A percentile compares a stretch with the other conserved stretches of the same genome.
These are phyloP conservation scores for Yamagishiella unicocca DNA, from an alignment of 139 green algal species.

Conservation along the genomic window DNA sequence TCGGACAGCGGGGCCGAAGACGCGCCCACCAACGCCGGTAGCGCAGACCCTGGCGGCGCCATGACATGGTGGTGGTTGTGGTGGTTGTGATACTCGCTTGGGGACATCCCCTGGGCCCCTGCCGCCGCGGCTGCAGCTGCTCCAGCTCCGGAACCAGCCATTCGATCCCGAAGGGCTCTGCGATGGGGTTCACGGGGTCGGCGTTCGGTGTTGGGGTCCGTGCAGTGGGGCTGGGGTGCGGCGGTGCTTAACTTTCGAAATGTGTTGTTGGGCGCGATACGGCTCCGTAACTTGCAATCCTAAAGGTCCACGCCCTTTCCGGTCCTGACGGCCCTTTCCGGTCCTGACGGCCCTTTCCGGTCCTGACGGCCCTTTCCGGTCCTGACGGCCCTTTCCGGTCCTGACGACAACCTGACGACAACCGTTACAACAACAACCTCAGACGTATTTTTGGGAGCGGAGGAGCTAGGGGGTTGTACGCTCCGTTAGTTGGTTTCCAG, in stretches of 20 bases:
- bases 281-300: no score
- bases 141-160: background rate
- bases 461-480: no score
- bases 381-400: no score
- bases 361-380: no score
- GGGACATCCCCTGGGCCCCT: background rate
- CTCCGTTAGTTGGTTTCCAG: no score
- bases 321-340: no score
- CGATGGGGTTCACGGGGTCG: background rate
- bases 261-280: no score
- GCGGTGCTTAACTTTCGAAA: background rate
- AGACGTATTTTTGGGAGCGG: no score
- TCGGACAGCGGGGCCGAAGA: background rate
- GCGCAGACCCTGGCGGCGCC: background rate
- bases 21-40: background rate
- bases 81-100: background rate
- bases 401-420: no score
- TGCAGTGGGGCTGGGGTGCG: background rate
- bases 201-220: background rate
- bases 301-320: no score
- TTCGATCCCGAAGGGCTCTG: slow-evolving; percentile 39
- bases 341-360: no score
- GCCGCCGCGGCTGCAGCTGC: background rate
- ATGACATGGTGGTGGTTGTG: background rate
- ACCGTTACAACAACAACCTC: no score